These are phyloP conservation scores for Cryptococcus amylolentus DNA, from an alignment of 1,284 basidiomycete genomes.

Conservation along the genomic window DNA sequence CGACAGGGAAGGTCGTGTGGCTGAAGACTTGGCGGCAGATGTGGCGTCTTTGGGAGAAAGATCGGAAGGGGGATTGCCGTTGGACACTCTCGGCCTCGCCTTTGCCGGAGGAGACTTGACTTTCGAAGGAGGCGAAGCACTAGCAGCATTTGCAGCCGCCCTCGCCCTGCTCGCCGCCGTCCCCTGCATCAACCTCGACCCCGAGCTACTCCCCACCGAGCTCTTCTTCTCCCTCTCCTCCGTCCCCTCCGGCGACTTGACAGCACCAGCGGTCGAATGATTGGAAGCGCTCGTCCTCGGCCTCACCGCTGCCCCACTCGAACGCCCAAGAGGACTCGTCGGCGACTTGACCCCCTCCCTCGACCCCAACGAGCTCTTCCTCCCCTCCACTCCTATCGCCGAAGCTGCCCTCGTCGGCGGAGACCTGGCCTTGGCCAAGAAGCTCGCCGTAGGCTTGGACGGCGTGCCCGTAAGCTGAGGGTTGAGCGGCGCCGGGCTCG, in stretches of 20 bases:
- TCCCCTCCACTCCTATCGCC: background rate
- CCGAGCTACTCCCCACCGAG: slow-evolving; percentile 1
- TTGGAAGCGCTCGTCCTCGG: slow-evolving; percentile 1
- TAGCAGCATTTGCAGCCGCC: slow-evolving; percentile 15
- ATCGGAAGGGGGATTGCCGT: background rate
- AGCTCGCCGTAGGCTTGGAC: slow-evolving; percentile 33
- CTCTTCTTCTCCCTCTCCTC: background rate
- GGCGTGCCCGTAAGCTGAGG: slow-evolving; percentile 36
- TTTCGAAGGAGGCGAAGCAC: background rate
- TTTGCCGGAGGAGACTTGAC: background rate
- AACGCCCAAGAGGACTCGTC: background rate
- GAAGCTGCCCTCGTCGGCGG: background rate
- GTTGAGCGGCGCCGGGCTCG: slow-evolving; percentile 18
- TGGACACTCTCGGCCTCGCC: background rate
- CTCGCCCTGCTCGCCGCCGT: slow-evolving; percentile 32
- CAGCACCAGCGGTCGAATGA: background rate
- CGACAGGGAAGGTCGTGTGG: background rate
- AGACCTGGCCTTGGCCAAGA: slow-evolving; percentile 23
- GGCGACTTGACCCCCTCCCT: background rate
- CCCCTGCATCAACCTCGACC: slow-evolving; percentile 30
- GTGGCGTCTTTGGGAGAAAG: no score
- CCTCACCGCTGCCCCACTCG: background rate
- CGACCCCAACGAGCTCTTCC: background rate
- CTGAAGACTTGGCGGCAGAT: background rate
- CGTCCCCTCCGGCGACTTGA: background rate